Evolutionary conservation across 768 basidiomycete genomes (phyloP).

Genomic region (Trametes cingulata): DNA sequence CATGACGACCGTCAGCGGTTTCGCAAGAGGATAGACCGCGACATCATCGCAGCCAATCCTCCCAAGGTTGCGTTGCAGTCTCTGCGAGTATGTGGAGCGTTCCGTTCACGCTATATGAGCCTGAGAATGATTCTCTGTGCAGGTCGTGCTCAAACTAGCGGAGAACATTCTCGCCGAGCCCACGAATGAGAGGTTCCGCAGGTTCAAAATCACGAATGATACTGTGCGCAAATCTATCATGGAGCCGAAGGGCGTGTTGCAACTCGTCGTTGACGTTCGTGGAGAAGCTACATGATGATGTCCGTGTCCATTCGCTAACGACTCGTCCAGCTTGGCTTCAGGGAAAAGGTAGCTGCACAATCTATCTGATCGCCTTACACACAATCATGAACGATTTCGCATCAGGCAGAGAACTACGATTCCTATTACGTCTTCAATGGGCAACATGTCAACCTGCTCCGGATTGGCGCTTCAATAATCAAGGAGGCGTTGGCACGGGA

Average conservation of each 20-base stretch:
- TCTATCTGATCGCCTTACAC: not conserved
- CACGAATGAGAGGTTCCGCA: conserved; percentile 61
- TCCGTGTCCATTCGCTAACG: not conserved
- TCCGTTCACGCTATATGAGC: not conserved
- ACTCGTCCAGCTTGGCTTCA: conserved; percentile 12
- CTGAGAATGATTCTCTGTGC: conserved; percentile 14
- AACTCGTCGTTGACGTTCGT: conserved; percentile 72
- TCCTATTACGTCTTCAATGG: conserved; percentile 66
- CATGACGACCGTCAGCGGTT: conserved; percentile 5
- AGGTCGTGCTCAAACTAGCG: conserved; percentile 64
- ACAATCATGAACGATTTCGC: not conserved
- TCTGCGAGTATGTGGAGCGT: not conserved
- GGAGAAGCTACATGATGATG: too few relatives aligned
- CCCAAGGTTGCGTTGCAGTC: not conserved
- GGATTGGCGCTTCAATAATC: conserved; percentile 61
- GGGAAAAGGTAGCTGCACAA: not conserved
- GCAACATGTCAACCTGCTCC: conserved; percentile 50
- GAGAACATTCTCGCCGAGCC: conserved; percentile 72
- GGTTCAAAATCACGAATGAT: conserved; percentile 70
- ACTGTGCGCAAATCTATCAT: conserved; percentile 63
- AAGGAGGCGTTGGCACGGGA: conserved; percentile 54
- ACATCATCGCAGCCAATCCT: not conserved
- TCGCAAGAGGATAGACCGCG: conserved; percentile 4
- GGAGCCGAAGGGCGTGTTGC: conserved; percentile 66
- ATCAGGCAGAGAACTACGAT: conserved; percentile 64